phyloP scores from a whole-genome alignment of 257 asterid species.

The Ligustrum vulgare region DNA sequence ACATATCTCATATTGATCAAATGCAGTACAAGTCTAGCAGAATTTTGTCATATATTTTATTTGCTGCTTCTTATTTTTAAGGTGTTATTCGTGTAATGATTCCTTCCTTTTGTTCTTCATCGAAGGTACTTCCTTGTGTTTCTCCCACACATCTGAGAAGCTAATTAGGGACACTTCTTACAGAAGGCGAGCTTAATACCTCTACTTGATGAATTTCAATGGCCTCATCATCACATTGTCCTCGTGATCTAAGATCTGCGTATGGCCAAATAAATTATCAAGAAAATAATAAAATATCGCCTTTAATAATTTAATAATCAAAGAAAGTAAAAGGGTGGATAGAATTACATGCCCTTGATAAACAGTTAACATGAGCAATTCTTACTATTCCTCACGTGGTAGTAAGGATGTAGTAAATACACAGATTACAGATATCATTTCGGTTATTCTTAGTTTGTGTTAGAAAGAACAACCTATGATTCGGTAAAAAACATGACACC shows the following conservation, averaged over 20 bases:
- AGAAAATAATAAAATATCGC: not conserved
- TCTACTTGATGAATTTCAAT: constrained; percentile 40
- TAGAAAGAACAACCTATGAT: no score
- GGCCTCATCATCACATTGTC: constrained; percentile 97
- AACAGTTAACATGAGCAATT: no score
- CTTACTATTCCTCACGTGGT: no score
- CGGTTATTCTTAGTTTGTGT: no score
- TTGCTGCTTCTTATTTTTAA: no score
- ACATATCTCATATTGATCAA: not conserved
- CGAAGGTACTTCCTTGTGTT: not conserved
- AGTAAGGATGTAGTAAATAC: no score
- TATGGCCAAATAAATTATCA: constrained; percentile 8
- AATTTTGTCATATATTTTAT: no score
- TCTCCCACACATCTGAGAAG: not conserved
- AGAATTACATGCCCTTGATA: no score
- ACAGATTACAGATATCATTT: no score
- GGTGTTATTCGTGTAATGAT: not conserved
- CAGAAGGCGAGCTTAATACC: not conserved
- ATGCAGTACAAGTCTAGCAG: not conserved
- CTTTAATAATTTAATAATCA: not conserved
- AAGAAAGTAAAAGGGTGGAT: no score
- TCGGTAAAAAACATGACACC: not conserved
- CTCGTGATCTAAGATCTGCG: constrained; percentile 84
- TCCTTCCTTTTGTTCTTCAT: not conserved
- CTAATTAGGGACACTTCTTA: not conserved